A percentile compares a stretch with the other conserved stretches of the same genome.
These are phyloP conservation scores for Saccharomyces hybrid DNA, from an alignment of 1,139 yeast species.

Conservation along the genomic window DNA sequence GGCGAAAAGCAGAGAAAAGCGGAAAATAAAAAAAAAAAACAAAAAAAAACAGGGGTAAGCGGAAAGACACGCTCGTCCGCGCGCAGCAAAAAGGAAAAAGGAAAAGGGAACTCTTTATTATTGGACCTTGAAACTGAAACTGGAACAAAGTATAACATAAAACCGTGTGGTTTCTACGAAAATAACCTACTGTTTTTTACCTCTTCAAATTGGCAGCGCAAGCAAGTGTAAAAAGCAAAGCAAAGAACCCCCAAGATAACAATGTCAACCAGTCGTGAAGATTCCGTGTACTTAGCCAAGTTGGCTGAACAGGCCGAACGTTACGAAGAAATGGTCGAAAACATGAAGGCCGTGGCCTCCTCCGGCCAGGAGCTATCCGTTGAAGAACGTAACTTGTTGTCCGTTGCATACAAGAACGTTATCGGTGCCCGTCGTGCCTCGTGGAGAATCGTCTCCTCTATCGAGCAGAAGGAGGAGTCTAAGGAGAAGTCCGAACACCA, in stretches of 20 bases:
- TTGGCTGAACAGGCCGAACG: conserved; percentile 99
- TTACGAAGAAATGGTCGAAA: conserved; percentile 98
- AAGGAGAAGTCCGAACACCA: conserved; percentile 72
- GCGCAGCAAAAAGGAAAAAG: not conserved
- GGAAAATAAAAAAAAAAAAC: not conserved
- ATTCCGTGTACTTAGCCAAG: conserved; percentile 95
- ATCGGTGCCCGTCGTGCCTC: conserved; percentile 99
- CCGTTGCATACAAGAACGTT: conserved; percentile 96
- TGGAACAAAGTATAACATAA: not conserved
- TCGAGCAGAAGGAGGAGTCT: conserved; percentile 96
- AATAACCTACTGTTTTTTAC: not conserved
- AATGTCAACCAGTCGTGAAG: conserved; percentile 91
- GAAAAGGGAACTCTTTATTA: not conserved
- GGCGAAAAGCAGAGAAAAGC: conserved; percentile 2
- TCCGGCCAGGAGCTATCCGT: conserved; percentile 92
- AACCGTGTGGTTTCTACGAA: not conserved
- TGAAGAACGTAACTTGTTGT: conserved; percentile 93
- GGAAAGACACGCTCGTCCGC: not conserved
- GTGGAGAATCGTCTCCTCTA: conserved; percentile 96
- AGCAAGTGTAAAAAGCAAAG: not conserved
- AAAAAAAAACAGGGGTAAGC: not conserved
- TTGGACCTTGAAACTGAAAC: not conserved
- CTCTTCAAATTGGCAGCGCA: not conserved
- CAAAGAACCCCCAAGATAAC: conserved; percentile 1
- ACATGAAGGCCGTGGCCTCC: conserved; percentile 95